These are phyloP conservation scores for Westerdykella sp. DNA, from an alignment of 2,329 filamentous ascomycete genomes.

Conservation along the genomic window DNA sequence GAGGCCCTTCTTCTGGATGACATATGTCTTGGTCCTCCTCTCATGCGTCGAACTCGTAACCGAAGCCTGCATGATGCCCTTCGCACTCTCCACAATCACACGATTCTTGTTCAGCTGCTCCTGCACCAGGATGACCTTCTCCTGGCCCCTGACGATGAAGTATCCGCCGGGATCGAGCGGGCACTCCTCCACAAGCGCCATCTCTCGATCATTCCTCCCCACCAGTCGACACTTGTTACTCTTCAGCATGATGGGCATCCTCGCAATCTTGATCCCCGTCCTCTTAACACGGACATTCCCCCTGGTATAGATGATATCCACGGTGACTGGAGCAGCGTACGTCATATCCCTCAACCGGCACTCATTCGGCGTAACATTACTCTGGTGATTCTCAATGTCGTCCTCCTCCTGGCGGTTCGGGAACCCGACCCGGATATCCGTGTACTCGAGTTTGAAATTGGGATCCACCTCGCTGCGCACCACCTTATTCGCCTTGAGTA, in stretches of 20 bases:
- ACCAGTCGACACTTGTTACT: conserved; percentile 87
- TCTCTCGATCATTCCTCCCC: conserved; percentile 76
- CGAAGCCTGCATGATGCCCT: conserved; percentile 87
- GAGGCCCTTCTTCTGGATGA: conserved; percentile 86
- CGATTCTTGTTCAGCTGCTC: conserved; percentile 99
- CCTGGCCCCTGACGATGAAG: conserved; percentile 94
- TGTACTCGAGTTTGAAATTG: conserved; percentile 85
- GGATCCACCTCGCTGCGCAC: conserved; percentile 90
- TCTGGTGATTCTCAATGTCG: conserved; percentile 43
- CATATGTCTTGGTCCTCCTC: conserved; percentile 95
- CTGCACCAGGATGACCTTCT: conserved; percentile 97
- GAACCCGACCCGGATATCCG: conserved; percentile 78
- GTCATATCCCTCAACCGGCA: conserved; percentile 94
- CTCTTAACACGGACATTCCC: conserved; percentile 70
- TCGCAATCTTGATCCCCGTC: conserved; percentile 70
- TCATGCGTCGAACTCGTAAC: conserved; percentile 93
- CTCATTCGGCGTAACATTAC: conserved; percentile 80
- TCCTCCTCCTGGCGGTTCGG: conserved; percentile 75
- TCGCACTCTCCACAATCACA: conserved; percentile 95
- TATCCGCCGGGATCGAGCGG: conserved; percentile 94
- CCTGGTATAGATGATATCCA: conserved; percentile 85
- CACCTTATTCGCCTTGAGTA: conserved; percentile 81
- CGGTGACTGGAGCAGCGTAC: conserved; percentile 90
- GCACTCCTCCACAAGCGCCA: conserved; percentile 92
- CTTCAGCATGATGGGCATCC: conserved; percentile 94